These are phyloP conservation scores for Talaromyces sp. DNA, from an alignment of 2,329 filamentous ascomycete species.

Conservation along the genomic window DNA sequence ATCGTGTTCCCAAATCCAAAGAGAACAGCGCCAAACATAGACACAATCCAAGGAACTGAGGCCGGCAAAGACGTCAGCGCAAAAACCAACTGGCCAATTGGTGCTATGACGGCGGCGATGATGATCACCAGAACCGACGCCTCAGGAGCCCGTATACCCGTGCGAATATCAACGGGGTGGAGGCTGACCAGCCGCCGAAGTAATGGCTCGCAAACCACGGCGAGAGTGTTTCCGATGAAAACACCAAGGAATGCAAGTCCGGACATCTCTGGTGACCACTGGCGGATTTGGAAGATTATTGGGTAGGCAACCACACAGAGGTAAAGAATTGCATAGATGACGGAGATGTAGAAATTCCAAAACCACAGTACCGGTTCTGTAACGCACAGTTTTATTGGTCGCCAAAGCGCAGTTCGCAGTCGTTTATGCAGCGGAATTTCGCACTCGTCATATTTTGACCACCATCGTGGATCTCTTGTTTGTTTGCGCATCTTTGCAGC, in stretches of 20 bases:
- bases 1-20: constrained; percentile 68
- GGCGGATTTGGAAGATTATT: constrained; percentile 27
- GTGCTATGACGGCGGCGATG: constrained; percentile 63
- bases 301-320: constrained; percentile 25
- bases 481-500: constrained; percentile 56
- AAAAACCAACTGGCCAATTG: constrained; percentile 72
- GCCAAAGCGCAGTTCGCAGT: neutral
- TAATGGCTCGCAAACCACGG: neutral
- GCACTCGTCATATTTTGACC: constrained; percentile 37
- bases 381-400: neutral
- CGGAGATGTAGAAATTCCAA: constrained; percentile 23
- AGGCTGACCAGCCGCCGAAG: neutral
- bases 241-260: constrained; percentile 42
- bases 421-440: neutral
- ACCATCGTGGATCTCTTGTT: constrained; percentile 62
- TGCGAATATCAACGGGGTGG: constrained; percentile 59
- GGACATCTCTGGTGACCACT: constrained; percentile 34
- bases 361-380: constrained; percentile 24
- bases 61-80: constrained; percentile 67
- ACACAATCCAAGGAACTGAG: constrained; percentile 68
- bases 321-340: constrained; percentile 26
- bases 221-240: constrained; percentile 33
- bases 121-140: constrained; percentile 69
- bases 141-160: constrained; percentile 62
- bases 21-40: constrained; percentile 66